Conservation (phyloP, 2,329 filamentous ascomycete genomes). For the Xylaria sp. region DNA sequence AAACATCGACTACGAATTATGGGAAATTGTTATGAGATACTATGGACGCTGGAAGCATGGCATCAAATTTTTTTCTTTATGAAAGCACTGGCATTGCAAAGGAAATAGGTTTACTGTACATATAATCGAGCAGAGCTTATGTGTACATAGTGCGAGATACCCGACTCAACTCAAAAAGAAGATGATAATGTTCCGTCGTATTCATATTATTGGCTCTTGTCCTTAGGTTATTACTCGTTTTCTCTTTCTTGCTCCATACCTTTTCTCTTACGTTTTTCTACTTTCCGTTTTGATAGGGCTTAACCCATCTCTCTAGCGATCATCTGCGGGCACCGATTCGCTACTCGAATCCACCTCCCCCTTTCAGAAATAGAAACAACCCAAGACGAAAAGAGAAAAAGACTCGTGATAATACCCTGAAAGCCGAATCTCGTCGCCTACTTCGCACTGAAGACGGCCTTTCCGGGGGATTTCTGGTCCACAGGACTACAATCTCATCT, state of each 20-base stretch:
- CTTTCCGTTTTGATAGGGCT: background rate
- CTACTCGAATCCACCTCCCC: background rate
- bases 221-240: background rate
- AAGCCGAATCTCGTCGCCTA: background rate
- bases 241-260: too few species aligned
- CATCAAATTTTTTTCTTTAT: conserved; percentile 3
- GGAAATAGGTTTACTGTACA: conserved; percentile 17
- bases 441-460: background rate
- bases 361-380: background rate
- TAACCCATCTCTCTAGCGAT: background rate
- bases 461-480: background rate
- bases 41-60: background rate
- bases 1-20: conserved; percentile 9
- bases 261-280: background rate
- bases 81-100: background rate
- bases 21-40: conserved; percentile 25
- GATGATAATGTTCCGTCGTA: conserved; percentile 8
- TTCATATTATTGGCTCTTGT: conserved; percentile 1
- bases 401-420: background rate
- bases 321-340: background rate
- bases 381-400: background rate
- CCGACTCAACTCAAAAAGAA: conserved; percentile 30
- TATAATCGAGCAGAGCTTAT: conserved; percentile 21
- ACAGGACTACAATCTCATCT: background rate
- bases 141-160: conserved; percentile 37